A percentile compares a stretch with the other conserved stretches of the same genome.
These are phyloP conservation scores for Leishmania braziliensis DNA, from an alignment of 208 protist species.

Conservation along the genomic window DNA sequence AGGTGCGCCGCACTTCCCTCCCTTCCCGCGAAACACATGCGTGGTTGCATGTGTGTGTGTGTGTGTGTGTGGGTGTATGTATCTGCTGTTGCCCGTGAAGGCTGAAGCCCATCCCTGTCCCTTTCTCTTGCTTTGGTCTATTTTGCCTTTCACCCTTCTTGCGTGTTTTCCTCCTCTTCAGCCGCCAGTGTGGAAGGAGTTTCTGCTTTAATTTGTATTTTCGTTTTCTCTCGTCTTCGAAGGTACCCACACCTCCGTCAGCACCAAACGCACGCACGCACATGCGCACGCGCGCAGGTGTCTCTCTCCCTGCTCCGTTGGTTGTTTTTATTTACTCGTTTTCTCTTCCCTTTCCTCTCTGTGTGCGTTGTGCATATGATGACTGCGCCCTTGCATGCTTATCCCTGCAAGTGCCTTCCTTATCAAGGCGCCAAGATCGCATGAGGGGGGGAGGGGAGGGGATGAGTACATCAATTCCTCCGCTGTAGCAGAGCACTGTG, in stretches of 20 bases:
- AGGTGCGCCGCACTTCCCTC: background rate
- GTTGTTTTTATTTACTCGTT: background rate
- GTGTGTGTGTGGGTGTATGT: background rate
- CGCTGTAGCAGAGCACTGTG: background rate
- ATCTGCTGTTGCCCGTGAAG: background rate
- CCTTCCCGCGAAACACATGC: background rate
- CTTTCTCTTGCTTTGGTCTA: background rate
- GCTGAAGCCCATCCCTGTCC: background rate
- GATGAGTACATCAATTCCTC: background rate
- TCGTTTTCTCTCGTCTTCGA: background rate
- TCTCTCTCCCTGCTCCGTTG: background rate
- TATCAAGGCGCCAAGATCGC: background rate
- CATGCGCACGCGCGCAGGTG: background rate
- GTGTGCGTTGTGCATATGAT: conserved; percentile 1
- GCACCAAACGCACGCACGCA: background rate
- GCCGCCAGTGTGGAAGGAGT: background rate
- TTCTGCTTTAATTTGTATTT: background rate
- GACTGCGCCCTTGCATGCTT: background rate
- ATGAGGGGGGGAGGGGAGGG: background rate
- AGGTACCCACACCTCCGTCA: background rate
- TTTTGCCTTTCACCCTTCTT: background rate
- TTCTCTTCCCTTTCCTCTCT: conserved; percentile 2
- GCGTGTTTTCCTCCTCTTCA: background rate
- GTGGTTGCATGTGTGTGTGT: background rate
- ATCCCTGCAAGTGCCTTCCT: background rate